Conservation (phyloP, 352 stramenopile genomes). For the Blastocystis sp. region DNA sequence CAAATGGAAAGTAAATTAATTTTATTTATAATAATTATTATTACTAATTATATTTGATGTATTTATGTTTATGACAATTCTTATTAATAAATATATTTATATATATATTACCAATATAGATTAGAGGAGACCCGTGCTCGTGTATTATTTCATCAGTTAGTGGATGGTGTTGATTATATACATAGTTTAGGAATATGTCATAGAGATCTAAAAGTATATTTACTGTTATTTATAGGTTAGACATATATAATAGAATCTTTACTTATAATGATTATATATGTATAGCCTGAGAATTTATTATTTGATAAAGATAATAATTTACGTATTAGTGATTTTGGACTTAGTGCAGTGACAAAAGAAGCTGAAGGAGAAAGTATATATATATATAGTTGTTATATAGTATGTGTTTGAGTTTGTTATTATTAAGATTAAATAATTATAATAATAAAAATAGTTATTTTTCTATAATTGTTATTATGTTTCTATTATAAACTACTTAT, state of each 20-base stretch:
- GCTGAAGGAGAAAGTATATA: too few relatives aligned
- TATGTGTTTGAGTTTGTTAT: too few relatives aligned
- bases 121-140: conserved; percentile 81
- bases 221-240: conserved; percentile 54
- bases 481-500: neutral
- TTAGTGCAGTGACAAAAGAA: too few relatives aligned
- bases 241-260: neutral
- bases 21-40: conserved; percentile 28
- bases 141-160: conserved; percentile 92
- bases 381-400: too few relatives aligned
- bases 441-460: too few relatives aligned
- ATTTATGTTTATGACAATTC: neutral
- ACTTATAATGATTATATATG: too few relatives aligned
- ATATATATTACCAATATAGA: conserved; percentile 42
- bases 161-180: conserved; percentile 83
- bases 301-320: conserved; percentile 79
- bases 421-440: too few relatives aligned
- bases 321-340: conserved; percentile 96
- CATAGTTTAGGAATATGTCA: conserved; percentile 87
- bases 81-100: neutral
- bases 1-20: conserved; percentile 48
- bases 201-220: conserved; percentile 81
- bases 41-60: neutral
- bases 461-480: conserved; percentile 37
- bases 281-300: conserved; percentile 72